Evolutionary conservation across 225 moss, liverwort and hornwort genomes (phyloP), one percentile per base, ranked within the genome.

Genomic region (Pseudisothecium myosuroides): DNA sequence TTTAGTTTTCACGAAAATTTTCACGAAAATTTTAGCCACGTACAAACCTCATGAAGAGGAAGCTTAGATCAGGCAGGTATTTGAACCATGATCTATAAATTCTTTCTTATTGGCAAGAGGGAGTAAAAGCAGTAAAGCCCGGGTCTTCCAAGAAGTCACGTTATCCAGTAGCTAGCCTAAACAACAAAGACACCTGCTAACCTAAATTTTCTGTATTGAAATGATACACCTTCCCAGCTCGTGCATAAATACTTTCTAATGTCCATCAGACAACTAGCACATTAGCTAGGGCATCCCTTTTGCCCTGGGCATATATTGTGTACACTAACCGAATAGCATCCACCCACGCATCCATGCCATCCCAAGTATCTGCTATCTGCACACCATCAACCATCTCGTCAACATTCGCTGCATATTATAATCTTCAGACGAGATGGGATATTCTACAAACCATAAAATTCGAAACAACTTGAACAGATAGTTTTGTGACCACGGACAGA

Each of bases 321-420:
- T 99, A 99, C 86, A 96, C 98, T 88, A 99, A 91, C 80, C 98
- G 96, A 87, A 99, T 95, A 86, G 98, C 97, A 92, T 99, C 98
- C 88, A 99, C 95, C 98, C 98, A 99, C 50, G 96, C 97, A 92
- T 99, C 98, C 98, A 97, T 97, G 52, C 92, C 90, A 82, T 97
- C 96, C 98, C 98, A 99, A 75, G 98, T 96, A 87, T 97, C 98
- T 88, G 98, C 97, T 92, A 97, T 96, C 98, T 98, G 96, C 91
- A 94, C 67, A 90, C 58, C 93, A 87, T 84, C 69, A 88, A 63
- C 84, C 84, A 55, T 79, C 83, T 83, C 61, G 61, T 89, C 86
- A 89, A 67, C 49, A 80, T n/a, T 62, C 60, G 41, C 54, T 90
- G 62, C 80, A 67, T 75, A 52, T 17, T 43, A 17, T 18, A 32